A percentile compares a stretch with the other conserved stretches of the same genome.
phyloP scores from a whole-genome alignment of 2,329 filamentous ascomycete species.

The Aspergillus ustus region DNA sequence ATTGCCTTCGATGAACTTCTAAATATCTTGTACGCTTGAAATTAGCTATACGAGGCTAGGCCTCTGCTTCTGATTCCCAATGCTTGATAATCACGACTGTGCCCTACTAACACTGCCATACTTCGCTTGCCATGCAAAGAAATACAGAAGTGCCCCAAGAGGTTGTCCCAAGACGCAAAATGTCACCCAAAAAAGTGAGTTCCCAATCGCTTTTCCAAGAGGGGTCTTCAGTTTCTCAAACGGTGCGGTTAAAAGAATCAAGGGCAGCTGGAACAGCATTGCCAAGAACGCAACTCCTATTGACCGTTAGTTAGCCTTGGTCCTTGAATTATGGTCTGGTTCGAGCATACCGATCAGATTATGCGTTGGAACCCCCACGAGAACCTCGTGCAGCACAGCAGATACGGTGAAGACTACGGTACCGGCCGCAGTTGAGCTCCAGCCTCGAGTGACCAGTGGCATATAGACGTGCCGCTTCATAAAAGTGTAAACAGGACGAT shows the following conservation, averaged over 20 bases:
- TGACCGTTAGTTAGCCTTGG: slow-evolving; percentile 23
- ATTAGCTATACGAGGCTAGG: background rate
- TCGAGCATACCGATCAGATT: slow-evolving; percentile 75
- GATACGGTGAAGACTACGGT: slow-evolving; percentile 85
- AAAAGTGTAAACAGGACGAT: slow-evolving; percentile 95
- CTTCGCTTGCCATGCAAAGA: slow-evolving; percentile 98
- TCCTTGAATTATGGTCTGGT: background rate
- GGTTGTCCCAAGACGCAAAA: slow-evolving; percentile 97
- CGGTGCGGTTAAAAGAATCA: slow-evolving; percentile 79
- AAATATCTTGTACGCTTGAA: background rate
- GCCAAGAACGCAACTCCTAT: slow-evolving; percentile 87
- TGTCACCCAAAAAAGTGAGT: slow-evolving; percentile 93
- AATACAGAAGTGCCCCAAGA: slow-evolving; percentile 88
- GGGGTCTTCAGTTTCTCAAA: slow-evolving; percentile 78
- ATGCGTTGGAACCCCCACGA: slow-evolving; percentile 93
- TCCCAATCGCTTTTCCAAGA: slow-evolving; percentile 79
- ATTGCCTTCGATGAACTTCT: slow-evolving; percentile 8
- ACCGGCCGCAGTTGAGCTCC: slow-evolving; percentile 72
- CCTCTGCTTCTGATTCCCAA: background rate
- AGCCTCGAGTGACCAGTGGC: slow-evolving; percentile 83
- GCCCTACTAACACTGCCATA: slow-evolving; percentile 76
- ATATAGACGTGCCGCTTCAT: slow-evolving; percentile 95
- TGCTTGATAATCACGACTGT: slow-evolving; percentile 15
- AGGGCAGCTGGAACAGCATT: slow-evolving; percentile 90
- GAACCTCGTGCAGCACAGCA: slow-evolving; percentile 85